A percentile compares a stretch with the other conserved stretches of the same genome.
Evolutionary conservation across 305 asterid genomes (phyloP).

Genomic region (Rubia balearica): DNA sequence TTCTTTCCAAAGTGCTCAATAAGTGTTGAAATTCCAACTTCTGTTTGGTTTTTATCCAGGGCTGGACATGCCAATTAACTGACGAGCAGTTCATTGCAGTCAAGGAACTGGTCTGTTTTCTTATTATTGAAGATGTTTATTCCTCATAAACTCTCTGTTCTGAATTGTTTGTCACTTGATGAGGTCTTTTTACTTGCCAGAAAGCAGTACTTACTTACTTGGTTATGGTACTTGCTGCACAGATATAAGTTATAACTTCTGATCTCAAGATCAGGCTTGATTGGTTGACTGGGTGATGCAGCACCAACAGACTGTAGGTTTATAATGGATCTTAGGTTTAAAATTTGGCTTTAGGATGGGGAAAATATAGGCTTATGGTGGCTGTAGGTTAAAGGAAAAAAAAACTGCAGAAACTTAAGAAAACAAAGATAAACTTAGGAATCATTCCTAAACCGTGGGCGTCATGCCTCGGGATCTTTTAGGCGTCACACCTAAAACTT

Average conservation of each 20-base stretch:
- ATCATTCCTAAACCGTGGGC: too few relatives aligned
- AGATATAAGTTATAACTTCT: neutral
- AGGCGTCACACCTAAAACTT: too few relatives aligned
- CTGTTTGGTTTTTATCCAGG: slow-evolving; percentile 33
- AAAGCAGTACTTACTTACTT: neutral
- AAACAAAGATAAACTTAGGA: too few relatives aligned
- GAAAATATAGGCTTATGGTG: too few relatives aligned
- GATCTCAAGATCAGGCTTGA: slow-evolving; percentile 1
- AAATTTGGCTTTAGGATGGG: too few relatives aligned
- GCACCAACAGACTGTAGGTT: too few relatives aligned
- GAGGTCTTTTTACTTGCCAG: neutral
- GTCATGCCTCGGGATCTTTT: too few relatives aligned
- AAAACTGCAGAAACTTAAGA: too few relatives aligned
- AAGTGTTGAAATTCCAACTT: slow-evolving; percentile 15
- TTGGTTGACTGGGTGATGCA: neutral
- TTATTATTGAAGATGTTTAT: neutral
- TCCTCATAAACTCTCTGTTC: slow-evolving; percentile 3
- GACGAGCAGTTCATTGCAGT: slow-evolving; percentile 99
- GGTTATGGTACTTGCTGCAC: neutral
- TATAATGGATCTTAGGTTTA: too few relatives aligned
- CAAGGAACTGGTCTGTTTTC: slow-evolving; percentile 83
- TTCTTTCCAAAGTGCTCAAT: slow-evolving; percentile 3
- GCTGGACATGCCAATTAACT: slow-evolving; percentile 80
- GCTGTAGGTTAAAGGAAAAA: too few relatives aligned
- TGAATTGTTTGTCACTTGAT: neutral